Conservation (phyloP, 495 filamentous ascomycete species). For the Neurospora africana region DNA sequence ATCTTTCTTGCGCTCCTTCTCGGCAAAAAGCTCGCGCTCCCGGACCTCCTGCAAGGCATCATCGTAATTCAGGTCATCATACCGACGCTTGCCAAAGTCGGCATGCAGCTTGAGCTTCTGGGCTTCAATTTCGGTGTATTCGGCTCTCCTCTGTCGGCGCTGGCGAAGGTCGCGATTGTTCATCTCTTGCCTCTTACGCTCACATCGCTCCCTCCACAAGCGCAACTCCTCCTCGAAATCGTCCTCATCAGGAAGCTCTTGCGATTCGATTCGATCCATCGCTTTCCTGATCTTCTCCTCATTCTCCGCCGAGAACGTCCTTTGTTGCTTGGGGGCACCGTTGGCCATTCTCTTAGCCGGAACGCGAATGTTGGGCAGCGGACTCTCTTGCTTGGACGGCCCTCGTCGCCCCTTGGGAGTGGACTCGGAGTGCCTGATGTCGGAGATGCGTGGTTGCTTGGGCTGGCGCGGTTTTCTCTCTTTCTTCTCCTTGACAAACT, state of each 20-base stretch:
- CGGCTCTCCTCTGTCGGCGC: slow-evolving; percentile 40
- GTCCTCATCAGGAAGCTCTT: slow-evolving; percentile 55
- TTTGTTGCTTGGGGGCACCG: slow-evolving; percentile 37
- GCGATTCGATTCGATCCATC: slow-evolving; percentile 56
- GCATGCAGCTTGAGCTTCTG: slow-evolving; percentile 36
- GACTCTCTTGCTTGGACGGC: slow-evolving; percentile 32
- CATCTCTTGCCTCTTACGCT: slow-evolving; percentile 54
- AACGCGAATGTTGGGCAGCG: slow-evolving; percentile 33
- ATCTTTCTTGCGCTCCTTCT: slow-evolving; percentile 99
- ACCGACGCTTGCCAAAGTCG: slow-evolving; percentile 39
- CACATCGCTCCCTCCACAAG: slow-evolving; percentile 39
- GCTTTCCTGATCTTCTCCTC: slow-evolving; percentile 55
- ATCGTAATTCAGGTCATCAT: slow-evolving; percentile 38
- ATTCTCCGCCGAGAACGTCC: slow-evolving; percentile 50
- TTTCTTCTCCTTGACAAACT: slow-evolving; percentile 20
- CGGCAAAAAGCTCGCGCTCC: slow-evolving; percentile 77
- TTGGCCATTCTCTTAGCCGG: slow-evolving; percentile 42
- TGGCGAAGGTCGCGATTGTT: slow-evolving; percentile 46
- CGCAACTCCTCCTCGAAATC: slow-evolving; percentile 50
- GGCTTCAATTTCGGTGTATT: slow-evolving; percentile 22
- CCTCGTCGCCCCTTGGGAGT: slow-evolving; percentile 31
- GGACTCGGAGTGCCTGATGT: slow-evolving; percentile 26
- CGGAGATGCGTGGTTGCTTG: slow-evolving; percentile 32
- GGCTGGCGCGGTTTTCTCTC: slow-evolving; percentile 28
- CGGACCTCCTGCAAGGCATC: slow-evolving; percentile 78